Evolutionary conservation across 78 protist genomes (phyloP).

Genomic region (Chrysochromulina parva): DNA sequence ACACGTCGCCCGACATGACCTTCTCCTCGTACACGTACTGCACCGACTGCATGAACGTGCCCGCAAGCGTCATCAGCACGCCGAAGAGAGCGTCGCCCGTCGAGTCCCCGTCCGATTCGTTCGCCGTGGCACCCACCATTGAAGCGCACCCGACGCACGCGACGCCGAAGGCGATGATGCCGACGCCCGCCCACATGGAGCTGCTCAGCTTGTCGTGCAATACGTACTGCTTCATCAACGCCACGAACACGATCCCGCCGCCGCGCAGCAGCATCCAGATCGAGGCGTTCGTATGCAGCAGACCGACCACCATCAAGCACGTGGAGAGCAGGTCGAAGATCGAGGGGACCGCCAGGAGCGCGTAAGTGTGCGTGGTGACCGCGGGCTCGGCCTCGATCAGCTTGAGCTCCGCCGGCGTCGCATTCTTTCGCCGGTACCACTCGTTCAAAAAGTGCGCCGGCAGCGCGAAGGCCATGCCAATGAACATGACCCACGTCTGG

Average conservation of each 20-base stretch:
- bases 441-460: background rate
- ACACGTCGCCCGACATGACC: background rate
- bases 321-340: background rate
- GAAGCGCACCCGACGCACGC: background rate
- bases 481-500: slow-evolving; percentile 5
- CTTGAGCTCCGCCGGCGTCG: background rate
- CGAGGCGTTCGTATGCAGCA: background rate
- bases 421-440: background rate
- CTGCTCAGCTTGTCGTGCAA: background rate
- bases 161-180: background rate
- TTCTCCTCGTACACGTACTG: slow-evolving; percentile 39
- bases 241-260: slow-evolving; percentile 26
- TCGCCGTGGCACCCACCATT: background rate
- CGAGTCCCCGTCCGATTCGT: background rate
- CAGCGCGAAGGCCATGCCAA: slow-evolving; percentile 16
- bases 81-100: background rate
- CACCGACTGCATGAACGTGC: background rate
- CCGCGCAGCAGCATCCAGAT: slow-evolving; percentile 26
- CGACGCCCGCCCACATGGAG: background rate
- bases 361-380: background rate
- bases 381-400: background rate
- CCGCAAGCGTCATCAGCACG: background rate
- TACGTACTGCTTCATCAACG: slow-evolving; percentile 10
- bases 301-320: background rate
- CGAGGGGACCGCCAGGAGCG: background rate